Conservation (phyloP, 2,329 filamentous ascomycete genomes). For the Clonostachys solani region DNA sequence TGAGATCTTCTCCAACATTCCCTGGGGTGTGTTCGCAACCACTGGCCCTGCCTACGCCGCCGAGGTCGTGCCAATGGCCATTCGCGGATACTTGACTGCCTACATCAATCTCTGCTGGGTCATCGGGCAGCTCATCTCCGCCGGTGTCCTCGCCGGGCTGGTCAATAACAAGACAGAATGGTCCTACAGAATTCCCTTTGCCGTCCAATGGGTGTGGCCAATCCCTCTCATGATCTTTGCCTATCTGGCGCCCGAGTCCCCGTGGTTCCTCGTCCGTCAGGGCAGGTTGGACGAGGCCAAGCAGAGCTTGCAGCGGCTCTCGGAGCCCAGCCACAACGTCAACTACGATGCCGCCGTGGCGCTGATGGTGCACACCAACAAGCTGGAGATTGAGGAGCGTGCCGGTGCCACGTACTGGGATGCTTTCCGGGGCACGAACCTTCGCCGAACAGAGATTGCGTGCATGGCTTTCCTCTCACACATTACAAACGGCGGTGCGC, state of each 20-base stretch:
- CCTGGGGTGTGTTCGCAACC: conserved; percentile 41
- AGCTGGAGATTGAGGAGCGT: conserved; percentile 35
- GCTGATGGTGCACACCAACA: conserved; percentile 38
- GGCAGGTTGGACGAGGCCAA: conserved; percentile 23
- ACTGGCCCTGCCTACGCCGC: conserved; percentile 35
- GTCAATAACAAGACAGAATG: conserved; percentile 22
- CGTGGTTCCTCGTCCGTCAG: conserved; percentile 27
- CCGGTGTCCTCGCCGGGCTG: conserved; percentile 32
- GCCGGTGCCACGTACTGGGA: conserved; percentile 34
- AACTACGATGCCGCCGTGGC: conserved; percentile 29
- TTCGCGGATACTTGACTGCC: conserved; percentile 36
- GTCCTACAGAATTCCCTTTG: conserved; percentile 35
- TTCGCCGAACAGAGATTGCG: conserved; percentile 39
- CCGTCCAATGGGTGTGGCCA: conserved; percentile 33
- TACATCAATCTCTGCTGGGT: conserved; percentile 39
- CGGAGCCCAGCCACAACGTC: conserved; percentile 20
- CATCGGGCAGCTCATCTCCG: conserved; percentile 35
- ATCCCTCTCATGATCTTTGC: conserved; percentile 22
- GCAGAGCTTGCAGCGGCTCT: conserved; percentile 20
- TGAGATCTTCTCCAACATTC: conserved; percentile 29
- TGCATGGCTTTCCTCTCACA: conserved; percentile 35
- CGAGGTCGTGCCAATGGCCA: conserved; percentile 34
- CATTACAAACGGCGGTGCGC: conserved; percentile 31
- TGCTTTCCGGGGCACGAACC: conserved; percentile 41
- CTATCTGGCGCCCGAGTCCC: conserved; percentile 27